phyloP scores from a whole-genome alignment of 768 basidiomycete genomes.

The Boletus subparvulus region DNA sequence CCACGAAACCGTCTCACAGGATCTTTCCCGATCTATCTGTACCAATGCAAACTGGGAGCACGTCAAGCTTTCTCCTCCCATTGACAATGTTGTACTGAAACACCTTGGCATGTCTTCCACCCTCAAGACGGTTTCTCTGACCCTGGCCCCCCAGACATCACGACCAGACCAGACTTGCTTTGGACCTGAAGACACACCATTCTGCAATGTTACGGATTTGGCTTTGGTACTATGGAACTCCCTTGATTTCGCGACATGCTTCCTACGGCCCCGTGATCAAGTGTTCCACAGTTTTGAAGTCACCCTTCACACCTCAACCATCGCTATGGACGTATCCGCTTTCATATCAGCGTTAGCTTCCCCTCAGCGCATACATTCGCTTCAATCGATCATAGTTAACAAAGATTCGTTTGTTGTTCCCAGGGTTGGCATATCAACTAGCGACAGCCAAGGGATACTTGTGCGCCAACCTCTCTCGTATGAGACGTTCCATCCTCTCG shows the following conservation, averaged over 20 bases:
- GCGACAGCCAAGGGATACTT: neutral
- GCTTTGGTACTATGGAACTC: neutral
- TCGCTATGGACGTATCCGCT: neutral
- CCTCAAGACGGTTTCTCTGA: constrained; percentile 1
- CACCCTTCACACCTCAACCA: neutral
- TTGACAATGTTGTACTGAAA: neutral
- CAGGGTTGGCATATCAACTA: neutral
- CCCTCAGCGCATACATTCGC: constrained; percentile 3
- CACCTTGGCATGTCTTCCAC: neutral
- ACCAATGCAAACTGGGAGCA: too few species aligned
- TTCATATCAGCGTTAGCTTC: neutral
- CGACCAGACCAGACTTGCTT: neutral
- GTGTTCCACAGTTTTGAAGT: neutral
- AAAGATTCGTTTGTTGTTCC: neutral
- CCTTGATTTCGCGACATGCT: neutral
- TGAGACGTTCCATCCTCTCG: neutral
- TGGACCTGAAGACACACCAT: neutral
- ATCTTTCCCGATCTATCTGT: neutral
- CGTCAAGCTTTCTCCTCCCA: neutral
- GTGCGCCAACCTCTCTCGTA: neutral
- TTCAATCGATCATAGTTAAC: neutral
- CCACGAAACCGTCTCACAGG: neutral
- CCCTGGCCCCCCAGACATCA: neutral
- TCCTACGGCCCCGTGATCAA: constrained; percentile 1
- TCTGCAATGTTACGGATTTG: neutral